Conservation (phyloP, 192 early-diverging fungal species). For the Podila horticola region DNA sequence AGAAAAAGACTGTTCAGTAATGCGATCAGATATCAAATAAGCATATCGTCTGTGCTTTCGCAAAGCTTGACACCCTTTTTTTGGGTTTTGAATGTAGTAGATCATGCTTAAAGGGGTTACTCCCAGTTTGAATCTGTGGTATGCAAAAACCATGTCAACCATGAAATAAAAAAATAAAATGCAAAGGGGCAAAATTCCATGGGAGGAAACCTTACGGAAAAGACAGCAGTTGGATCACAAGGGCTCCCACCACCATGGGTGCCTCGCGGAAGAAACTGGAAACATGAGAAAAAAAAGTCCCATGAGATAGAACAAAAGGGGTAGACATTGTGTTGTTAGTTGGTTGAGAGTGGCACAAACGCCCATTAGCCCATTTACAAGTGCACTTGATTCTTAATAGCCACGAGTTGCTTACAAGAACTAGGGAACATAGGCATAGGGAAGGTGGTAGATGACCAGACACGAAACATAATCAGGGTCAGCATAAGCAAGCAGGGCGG, state of each 20-base stretch:
- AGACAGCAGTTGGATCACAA: conserved; percentile 61
- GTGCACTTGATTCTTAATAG: no score
- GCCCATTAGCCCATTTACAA: no score
- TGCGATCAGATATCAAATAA: no score
- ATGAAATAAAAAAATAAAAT: background rate
- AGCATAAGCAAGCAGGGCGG: no score
- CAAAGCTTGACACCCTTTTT: no score
- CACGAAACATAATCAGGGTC: no score
- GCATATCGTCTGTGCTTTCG: no score
- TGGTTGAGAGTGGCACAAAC: background rate
- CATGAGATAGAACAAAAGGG: background rate
- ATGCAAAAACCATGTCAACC: background rate
- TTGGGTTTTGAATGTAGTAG: background rate
- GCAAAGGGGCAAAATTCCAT: background rate
- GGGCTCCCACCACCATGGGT: conserved; percentile 19
- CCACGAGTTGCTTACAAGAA: conserved; percentile 22
- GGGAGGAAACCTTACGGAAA: conserved; percentile 49
- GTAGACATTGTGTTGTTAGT: background rate
- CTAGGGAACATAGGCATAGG: background rate
- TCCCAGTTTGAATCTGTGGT: no score
- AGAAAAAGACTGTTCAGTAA: background rate
- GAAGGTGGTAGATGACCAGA: no score
- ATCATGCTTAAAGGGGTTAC: background rate
- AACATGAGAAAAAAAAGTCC: background rate
- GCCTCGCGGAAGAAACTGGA: conserved; percentile 41